Base-by-base conservation (phyloP, 2,329 filamentous ascomycete species). In the Ceratocystis eucalypticola region DNA sequence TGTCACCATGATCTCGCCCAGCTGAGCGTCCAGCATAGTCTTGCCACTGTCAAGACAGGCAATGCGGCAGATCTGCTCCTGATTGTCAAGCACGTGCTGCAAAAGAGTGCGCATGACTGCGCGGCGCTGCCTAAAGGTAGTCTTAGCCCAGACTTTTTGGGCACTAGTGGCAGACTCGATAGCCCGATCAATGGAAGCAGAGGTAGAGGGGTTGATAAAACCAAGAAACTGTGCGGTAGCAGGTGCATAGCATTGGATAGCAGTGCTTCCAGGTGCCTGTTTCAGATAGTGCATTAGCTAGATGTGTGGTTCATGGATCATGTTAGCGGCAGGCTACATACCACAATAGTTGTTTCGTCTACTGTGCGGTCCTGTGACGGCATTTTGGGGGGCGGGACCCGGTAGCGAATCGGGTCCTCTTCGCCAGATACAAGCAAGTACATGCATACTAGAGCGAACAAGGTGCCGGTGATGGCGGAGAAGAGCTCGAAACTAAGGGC, bases 21-120 rank as follows among this genome's bases (percentile, higher is more conserved):
- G 86, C 71, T 89, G 87, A 0, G 93, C 94, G 76, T 99, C 94
- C 48, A 97, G 86, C 79, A 93, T 89, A 1, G 95, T 96, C 81
- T 99, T 99, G 69, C 94, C 94, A 53, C 90, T 95, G 76, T 99
- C 94, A 45, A 96, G 81, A 72, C 90, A 95, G 62, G 92, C 93
- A 37, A 91, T 84, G 17, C 84, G 83, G 71, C 91, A 92, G 71
- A 99, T 95, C 30, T 87, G 82, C 70, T 93, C 88, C 74, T 96
- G 91, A 74, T 97, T 88, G 70, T 95, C 88, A 67, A 99, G 82
- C 8, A 99, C 82, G 71, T 92, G 87, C 75, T 86, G 87, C 71
- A 96, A 79, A 72, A 99, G 80, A 5, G 90, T 90, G 68, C 86
- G 85, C 69, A 99, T 80, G 59, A 99, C 90, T 71, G 83, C 86